These are phyloP conservation scores for Coelastrella sp. DNA, from an alignment of 139 green algal genomes.

Conservation along the genomic window DNA sequence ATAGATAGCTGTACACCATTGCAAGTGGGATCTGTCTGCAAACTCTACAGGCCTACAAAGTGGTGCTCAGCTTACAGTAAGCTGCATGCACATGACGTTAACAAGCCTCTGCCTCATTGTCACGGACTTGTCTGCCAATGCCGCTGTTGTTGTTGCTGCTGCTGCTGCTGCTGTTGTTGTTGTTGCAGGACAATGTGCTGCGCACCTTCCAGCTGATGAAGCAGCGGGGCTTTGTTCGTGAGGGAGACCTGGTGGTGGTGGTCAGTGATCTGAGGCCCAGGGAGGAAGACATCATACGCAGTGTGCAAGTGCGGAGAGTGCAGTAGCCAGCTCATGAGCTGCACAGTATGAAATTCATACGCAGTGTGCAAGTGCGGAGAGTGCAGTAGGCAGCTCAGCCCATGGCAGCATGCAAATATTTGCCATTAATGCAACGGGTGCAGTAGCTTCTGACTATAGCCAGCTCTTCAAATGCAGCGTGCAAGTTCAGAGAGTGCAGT, in stretches of 20 bases:
- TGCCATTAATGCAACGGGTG: too few relatives aligned
- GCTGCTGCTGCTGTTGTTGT: constrained; percentile 34
- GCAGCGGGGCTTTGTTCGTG: constrained; percentile 64
- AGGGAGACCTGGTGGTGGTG: constrained; percentile 80
- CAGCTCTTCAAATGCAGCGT: background rate
- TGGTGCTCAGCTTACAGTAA: background rate
- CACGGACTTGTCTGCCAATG: constrained; percentile 19
- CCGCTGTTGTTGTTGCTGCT: constrained; percentile 32
- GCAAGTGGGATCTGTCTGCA: background rate
- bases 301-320: constrained; percentile 75
- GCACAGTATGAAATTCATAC: too few relatives aligned
- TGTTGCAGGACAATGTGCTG: constrained; percentile 66
- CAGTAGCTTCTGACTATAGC: too few relatives aligned
- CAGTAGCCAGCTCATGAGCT: background rate
- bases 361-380: too few relatives aligned
- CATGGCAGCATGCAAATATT: too few relatives aligned
- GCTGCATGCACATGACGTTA: background rate
- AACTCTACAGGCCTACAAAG: background rate
- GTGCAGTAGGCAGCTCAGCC: too few relatives aligned
- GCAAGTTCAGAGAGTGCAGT: too few relatives aligned
- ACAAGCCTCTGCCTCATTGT: background rate
- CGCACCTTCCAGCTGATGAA: constrained; percentile 57
- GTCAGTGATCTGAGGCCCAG: constrained; percentile 73
- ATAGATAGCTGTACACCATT: too few relatives aligned
- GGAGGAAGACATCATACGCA: constrained; percentile 60